phyloP scores from a whole-genome alignment of 805 yeast species.

The Cyberlindnera maritima region DNA sequence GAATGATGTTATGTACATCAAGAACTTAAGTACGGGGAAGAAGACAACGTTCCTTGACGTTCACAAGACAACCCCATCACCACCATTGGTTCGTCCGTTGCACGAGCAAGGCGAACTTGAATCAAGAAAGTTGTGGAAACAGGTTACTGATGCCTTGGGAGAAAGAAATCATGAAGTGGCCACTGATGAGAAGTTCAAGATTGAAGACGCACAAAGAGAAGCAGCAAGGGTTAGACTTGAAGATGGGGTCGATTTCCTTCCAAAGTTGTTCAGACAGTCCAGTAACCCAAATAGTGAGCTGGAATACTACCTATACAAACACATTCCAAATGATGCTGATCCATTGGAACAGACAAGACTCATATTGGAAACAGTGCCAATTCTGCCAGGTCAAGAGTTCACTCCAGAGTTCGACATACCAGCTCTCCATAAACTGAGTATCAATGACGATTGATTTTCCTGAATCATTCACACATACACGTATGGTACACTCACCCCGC shows the following conservation, averaged over 20 bases:
- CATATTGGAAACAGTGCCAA: constrained; percentile 67
- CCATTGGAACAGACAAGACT: constrained; percentile 53
- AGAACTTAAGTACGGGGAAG: constrained; percentile 47
- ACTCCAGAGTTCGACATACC: constrained; percentile 65
- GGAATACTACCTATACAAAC: constrained; percentile 66
- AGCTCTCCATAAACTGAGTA: constrained; percentile 51
- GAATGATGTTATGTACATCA: constrained; percentile 81
- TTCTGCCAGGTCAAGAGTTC: constrained; percentile 77
- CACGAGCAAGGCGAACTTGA: constrained; percentile 79
- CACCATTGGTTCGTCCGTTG: constrained; percentile 75
- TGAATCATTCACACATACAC: too few species aligned
- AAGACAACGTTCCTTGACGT: constrained; percentile 61
- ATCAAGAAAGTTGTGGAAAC: constrained; percentile 78
- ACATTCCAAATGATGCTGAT: constrained; percentile 49
- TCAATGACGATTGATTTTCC: constrained; percentile 2
- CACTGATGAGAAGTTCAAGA: constrained; percentile 81
- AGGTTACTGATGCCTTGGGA: constrained; percentile 80
- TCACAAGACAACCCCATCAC: constrained; percentile 43
- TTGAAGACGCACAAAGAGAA: constrained; percentile 83
- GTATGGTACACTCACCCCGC: too few species aligned
- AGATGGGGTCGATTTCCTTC: constrained; percentile 77
- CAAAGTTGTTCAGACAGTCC: constrained; percentile 64
- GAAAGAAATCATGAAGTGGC: constrained; percentile 77
- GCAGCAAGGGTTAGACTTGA: constrained; percentile 71
- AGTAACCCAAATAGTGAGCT: constrained; percentile 40